These are phyloP conservation scores for Fusarium floridanum DNA, from an alignment of 2,329 filamentous ascomycete species.

Conservation along the genomic window DNA sequence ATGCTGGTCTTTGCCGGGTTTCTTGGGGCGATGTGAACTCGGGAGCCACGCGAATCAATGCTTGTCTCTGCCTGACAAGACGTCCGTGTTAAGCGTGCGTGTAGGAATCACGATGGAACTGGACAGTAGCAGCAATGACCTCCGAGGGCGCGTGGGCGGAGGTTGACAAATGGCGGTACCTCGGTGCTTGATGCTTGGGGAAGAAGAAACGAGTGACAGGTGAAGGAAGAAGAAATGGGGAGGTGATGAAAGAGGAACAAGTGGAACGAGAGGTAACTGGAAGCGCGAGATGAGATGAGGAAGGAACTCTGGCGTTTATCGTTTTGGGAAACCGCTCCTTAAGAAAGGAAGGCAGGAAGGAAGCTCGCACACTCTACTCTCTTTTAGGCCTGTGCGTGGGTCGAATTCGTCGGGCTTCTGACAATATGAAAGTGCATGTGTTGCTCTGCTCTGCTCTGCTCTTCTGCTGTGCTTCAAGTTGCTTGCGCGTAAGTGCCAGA, in stretches of 20 bases:
- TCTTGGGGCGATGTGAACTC: constrained; percentile 24
- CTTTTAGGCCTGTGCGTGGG: constrained; percentile 11
- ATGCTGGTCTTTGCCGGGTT: constrained; percentile 22
- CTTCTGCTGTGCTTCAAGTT: neutral
- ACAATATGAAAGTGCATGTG: neutral
- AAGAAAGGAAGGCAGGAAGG: constrained; percentile 1
- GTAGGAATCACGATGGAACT: constrained; percentile 36
- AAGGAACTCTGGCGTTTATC: constrained; percentile 20
- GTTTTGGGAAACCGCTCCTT: constrained; percentile 9
- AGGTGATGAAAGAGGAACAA: constrained; percentile 4
- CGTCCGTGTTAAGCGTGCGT: constrained; percentile 17
- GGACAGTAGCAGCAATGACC: constrained; percentile 7
- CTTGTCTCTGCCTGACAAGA: constrained; percentile 31
- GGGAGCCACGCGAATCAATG: constrained; percentile 31
- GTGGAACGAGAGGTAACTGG: neutral
- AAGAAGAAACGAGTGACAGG: constrained; percentile 18
- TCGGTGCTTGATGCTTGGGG: constrained; percentile 11
- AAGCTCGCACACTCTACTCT: constrained; percentile 4
- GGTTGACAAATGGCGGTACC: constrained; percentile 18
- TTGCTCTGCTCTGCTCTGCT: neutral
- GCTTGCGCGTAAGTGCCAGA: constrained; percentile 24
- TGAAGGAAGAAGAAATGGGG: constrained; percentile 10
- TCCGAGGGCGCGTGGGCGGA: constrained; percentile 16
- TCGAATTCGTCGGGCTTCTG: constrained; percentile 15
- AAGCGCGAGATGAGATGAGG: constrained; percentile 5